Evolutionary conservation across 2,329 filamentous ascomycete species (phyloP), one percentile per base, ranked within the genome.

Genomic region (Fusarium globosum): DNA sequence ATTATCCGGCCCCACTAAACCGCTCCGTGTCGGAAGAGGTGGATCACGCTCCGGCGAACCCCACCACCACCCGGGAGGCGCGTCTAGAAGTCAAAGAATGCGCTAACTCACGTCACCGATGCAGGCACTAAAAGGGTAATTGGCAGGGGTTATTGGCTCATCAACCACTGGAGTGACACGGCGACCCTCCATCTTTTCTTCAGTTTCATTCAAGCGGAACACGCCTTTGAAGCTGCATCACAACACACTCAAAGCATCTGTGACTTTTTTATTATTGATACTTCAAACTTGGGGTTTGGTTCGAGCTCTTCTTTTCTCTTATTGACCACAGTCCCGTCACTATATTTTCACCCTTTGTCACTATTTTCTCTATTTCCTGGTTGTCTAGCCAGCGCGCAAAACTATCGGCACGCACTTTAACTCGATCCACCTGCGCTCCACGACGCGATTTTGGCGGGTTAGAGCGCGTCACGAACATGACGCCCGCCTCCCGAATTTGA

Each of bases 401-500:
- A 59, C 52, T 63, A 61, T 65, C 61, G 23, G 59, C 51, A 69
- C 42, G 59, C 59, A 69, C 71, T 73, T 77, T 68, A 77, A 78
- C 73, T 74, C 48, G 65, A 64, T 73, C 74, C 77, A 79, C 79
- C 70, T 28, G 69, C 69, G 30, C 59, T 61, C 71, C 70, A 79
- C 69, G 76, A 81, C 80, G 79, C 80, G 80, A 81, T 77, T 77
- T 73, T 70, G 71, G 67, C 62, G 70, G 65, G 69, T 56, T 61
- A 65, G 69, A 75, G 79, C 81, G 81, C 80, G 81, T 83, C 82
- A 83, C 81, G 82, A 81, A 78, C 77, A 82, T 81, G 79, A 80
- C 79, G 78, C 81, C 81, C 71, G 80, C 80, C 80, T 80, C 79
- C 76, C 76, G 65, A 77, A 74, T 81, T 80, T 79, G 76, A 81